Evolutionary conservation across 352 stramenopile species (phyloP).

Genomic region (Saprolegnia diclina): DNA sequence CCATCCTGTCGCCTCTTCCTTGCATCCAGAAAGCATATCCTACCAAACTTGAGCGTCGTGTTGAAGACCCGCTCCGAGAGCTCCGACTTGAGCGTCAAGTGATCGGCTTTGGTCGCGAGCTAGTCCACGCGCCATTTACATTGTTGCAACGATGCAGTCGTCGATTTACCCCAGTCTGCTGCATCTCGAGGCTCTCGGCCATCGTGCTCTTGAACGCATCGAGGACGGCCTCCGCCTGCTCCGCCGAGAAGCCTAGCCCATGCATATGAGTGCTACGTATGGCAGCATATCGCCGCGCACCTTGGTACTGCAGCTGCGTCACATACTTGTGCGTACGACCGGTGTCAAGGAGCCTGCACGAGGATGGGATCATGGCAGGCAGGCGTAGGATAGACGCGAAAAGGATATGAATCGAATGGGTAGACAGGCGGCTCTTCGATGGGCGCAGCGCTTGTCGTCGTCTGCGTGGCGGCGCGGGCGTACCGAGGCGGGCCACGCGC

Average conservation of each 20-base stretch:
- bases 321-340: neutral
- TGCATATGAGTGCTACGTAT: neutral
- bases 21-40: neutral
- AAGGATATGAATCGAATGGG: constrained; percentile 1
- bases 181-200: constrained; percentile 64
- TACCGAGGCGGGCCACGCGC: neutral
- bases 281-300: neutral
- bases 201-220: constrained; percentile 81
- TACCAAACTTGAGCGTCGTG: constrained; percentile 85
- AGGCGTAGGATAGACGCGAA: neutral
- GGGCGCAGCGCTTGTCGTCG: neutral
- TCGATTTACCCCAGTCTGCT: constrained; percentile 56
- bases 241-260: constrained; percentile 48
- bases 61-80: constrained; percentile 86
- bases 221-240: constrained; percentile 72
- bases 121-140: constrained; percentile 27
- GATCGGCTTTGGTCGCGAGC: constrained; percentile 82
- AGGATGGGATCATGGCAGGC: neutral
- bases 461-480: neutral
- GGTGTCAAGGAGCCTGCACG: neutral
- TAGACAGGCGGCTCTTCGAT: neutral
- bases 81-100: constrained; percentile 78
- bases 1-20: neutral
- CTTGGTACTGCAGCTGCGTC: constrained; percentile 22
- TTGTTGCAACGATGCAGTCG: neutral